Conservation (phyloP, 306 rosid species). For the Vicia faba region DNA sequence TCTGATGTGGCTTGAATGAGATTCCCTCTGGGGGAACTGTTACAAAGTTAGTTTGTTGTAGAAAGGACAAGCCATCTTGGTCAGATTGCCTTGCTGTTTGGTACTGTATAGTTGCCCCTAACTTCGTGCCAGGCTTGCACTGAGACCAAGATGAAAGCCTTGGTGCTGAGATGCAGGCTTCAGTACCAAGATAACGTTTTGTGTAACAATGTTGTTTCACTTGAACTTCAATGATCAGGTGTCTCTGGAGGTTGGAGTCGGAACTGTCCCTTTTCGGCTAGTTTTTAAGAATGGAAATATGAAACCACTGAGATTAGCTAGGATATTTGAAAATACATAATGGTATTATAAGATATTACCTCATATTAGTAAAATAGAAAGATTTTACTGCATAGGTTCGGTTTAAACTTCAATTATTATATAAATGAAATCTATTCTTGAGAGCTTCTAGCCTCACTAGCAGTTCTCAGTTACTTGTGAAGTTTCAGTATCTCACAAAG, state of each 20-base stretch:
- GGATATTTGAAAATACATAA: background rate
- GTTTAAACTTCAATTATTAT: background rate
- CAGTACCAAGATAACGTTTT: no score
- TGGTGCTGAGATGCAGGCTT: no score
- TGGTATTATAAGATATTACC: background rate
- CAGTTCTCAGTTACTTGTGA: conserved; percentile 5
- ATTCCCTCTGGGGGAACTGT: no score
- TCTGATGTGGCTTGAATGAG: no score
- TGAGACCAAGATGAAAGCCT: no score
- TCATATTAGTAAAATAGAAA: background rate
- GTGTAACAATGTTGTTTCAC: no score
- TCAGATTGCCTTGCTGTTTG: no score
- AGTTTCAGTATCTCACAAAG: conserved; percentile 20
- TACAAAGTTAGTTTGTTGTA: no score
- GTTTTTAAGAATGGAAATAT: background rate
- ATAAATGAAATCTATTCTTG: background rate
- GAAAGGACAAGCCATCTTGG: no score
- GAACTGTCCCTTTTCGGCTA: background rate
- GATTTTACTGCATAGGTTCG: background rate
- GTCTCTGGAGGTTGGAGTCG: background rate
- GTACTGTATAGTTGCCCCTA: no score
- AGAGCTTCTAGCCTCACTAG: background rate
- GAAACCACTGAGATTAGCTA: background rate
- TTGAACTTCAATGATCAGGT: no score
- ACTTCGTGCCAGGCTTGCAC: no score